Evolutionary conservation across 805 yeast genomes (phyloP), one percentile per base, ranked within the genome.

Genomic region (Yarrowia deformans): DNA sequence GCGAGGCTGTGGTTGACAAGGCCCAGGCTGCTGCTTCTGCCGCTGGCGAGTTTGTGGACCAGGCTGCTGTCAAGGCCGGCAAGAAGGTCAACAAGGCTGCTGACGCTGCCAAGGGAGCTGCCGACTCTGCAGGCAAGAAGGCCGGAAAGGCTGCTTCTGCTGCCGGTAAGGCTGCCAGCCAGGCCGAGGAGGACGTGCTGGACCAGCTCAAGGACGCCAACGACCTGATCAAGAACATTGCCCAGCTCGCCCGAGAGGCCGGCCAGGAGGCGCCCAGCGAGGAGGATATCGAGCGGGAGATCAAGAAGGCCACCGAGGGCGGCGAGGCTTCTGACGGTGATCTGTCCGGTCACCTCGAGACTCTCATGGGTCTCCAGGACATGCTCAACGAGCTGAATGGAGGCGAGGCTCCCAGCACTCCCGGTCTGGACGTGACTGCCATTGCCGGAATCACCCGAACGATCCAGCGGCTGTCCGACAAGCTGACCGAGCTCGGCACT

Each of bases 91-190:
- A 73, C 64, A 66, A 75, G 68, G 37, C 63, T 18, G 63, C 63
- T 12, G 37, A 14, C 13, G 42, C 29, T 0, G 66, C 32, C 49
- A 19, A 56, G 48, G 63, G 35, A 13, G 52, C 52, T 23, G 52
- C 52, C 8, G 52, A 48, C 18, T 35, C 52, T 70, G 78, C 81
- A n/a, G 80, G 80, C 40, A 77, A 71, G 72, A 78, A 72, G 32
- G 73, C 74, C 76, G 76, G 77, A 72, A 78, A 74, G 72, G 77
- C 77, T 34, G 29, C 32, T 37, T 16, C 32, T 39, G 56, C 40
- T 12, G 56, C 56, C 19, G 37, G 37, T 8, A 66, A 75, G 67
- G 37, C 54, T 29, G 67, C 67, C 10, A 12, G n/a, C 43, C 13
- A 60, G 40, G 67, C 43, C 39, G 19, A 34, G 34, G 67, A 60